phyloP scores from a whole-genome alignment of 257 asterid species.

The Perilla frutescens region DNA sequence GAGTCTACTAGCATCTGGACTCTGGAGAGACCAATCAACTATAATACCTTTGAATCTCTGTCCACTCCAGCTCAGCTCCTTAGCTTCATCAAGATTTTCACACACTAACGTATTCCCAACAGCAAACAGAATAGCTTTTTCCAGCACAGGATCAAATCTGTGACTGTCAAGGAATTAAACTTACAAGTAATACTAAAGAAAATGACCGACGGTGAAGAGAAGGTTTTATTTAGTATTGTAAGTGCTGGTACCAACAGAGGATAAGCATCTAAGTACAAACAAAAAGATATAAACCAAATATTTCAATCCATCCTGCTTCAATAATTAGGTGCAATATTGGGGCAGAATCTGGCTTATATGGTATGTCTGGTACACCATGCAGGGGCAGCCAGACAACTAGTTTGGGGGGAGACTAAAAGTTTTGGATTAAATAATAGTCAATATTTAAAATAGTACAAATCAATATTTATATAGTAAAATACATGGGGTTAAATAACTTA shows the following conservation, averaged over 20 bases:
- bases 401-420: not conserved
- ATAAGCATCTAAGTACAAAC: not conserved
- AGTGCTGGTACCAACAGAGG: constrained; percentile 10
- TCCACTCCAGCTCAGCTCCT: constrained; percentile 94
- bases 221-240: constrained; percentile 12
- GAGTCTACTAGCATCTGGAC: constrained; percentile 34
- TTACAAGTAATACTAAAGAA: constrained; percentile 10
- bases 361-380: not conserved
- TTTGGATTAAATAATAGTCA: not conserved
- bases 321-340: not conserved
- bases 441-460: not conserved
- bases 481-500: not conserved
- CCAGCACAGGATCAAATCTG: constrained; percentile 78
- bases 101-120: constrained; percentile 98
- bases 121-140: constrained; percentile 91
- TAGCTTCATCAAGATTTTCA: constrained; percentile 91
- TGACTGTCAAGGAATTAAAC: constrained; percentile 60
- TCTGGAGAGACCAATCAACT: constrained; percentile 30
- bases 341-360: constrained; percentile 9
- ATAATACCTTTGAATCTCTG: constrained; percentile 83
- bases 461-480: not conserved
- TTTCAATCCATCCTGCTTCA: constrained; percentile 3
- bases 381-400: not conserved
- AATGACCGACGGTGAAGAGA: constrained; percentile 22
- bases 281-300: not conserved